Evolutionary conservation across 2,329 filamentous ascomycete genomes (phyloP), one percentile per base, ranked within the genome.

Genomic region (Thielaviopsis euricoi): DNA sequence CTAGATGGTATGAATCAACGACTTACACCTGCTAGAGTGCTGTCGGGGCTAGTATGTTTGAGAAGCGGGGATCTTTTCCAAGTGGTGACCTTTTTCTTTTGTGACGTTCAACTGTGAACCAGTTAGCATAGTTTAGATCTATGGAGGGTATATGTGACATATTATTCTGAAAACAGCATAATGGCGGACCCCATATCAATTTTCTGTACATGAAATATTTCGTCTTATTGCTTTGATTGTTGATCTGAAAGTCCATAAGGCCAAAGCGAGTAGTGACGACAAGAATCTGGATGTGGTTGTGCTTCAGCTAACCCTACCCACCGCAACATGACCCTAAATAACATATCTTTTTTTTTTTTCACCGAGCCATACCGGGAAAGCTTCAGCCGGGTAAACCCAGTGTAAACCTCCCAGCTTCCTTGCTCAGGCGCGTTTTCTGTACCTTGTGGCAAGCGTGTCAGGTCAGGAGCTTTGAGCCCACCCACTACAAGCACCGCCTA

Each of bases 201-300:
- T n/a, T n/a, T n/a, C n/a, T n/a, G n/a, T n/a, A n/a, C n/a, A n/a
- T n/a, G n/a, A n/a, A n/a, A n/a, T n/a, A n/a, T n/a, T n/a, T n/a
- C n/a, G n/a, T n/a, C n/a, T n/a, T 55, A 25, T 23, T 25, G 29
- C 13, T 19, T 49, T 58, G 57, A 12, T 53, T 19, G 26, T 55
- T 58, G 13, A 55, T 51, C 29, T 58, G 43, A 13, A 58, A 37
- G 21, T 58, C 37, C 13, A 37, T 12, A 3, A 51, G 25, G 10
- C 52, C 17, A 13, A 58, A 58, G 3, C 55, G 52, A 10, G 33
- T 33, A n/a, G 57, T 58, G 52, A 51, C 50, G 13, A 40, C 52
- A 19, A 55, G 9, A 21, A 58, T 55, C 46, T 55, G n/a, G 17
- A 15, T 29, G 43, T 29, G 57, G 57, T 52, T 17, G 6, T 26